phyloP scores from a whole-genome alignment of 2,329 filamentous ascomycete species.

The Aspergillus flavus region DNA sequence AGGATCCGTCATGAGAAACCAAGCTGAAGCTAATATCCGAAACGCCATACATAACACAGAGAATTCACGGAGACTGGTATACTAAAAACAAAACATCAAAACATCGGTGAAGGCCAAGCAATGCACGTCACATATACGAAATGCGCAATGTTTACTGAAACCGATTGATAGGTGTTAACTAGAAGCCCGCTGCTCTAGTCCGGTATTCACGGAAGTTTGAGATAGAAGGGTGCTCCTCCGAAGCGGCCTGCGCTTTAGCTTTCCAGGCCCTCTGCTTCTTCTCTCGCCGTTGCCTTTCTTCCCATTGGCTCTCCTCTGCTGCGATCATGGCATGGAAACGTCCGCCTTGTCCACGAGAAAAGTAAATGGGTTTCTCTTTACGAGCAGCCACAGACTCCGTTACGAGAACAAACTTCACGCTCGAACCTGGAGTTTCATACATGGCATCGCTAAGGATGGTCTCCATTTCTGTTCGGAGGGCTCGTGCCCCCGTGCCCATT shows the following conservation, averaged over 20 bases:
- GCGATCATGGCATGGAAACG: constrained; percentile 55
- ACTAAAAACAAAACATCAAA: not conserved
- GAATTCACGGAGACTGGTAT: not conserved
- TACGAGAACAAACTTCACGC: constrained; percentile 71
- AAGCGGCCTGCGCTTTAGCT: constrained; percentile 12
- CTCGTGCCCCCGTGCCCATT: constrained; percentile 78
- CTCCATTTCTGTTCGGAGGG: constrained; percentile 79
- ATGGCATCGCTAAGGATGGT: constrained; percentile 76
- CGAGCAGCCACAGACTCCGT: constrained; percentile 70
- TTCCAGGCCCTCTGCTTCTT: constrained; percentile 35
- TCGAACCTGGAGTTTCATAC: constrained; percentile 71
- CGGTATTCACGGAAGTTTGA: constrained; percentile 51
- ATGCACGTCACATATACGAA: not conserved
- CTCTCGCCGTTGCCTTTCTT: constrained; percentile 41
- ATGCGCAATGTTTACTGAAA: not conserved
- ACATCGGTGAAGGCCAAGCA: not conserved
- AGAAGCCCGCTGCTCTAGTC: constrained; percentile 37
- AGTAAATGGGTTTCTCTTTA: constrained; percentile 57
- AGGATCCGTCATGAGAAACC: not conserved
- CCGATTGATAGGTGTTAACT: not conserved
- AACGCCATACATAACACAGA: not conserved
- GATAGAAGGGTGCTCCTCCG: constrained; percentile 20
- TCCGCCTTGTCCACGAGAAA: constrained; percentile 54
- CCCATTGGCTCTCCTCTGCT: constrained; percentile 54
- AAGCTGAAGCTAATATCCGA: not conserved